These are phyloP conservation scores for Annulohypoxylon stygium DNA, from an alignment of 495 filamentous ascomycete species.

Conservation along the genomic window DNA sequence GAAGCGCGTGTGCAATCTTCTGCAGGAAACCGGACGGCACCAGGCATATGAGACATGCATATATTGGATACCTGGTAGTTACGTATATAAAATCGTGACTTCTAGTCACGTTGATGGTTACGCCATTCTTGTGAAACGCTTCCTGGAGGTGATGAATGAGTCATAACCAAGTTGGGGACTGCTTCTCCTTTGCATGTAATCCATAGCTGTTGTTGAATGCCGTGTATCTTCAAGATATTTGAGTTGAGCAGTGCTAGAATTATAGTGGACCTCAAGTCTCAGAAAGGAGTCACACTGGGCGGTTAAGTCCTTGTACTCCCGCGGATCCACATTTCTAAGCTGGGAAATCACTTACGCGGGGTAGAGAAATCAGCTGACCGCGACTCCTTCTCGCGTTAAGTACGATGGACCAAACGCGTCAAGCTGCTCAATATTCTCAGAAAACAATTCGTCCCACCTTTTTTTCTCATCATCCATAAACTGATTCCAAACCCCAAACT, in stretches of 20 bases:
- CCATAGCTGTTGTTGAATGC: no score
- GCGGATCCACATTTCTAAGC: neutral
- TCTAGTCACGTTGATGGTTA: conserved; percentile 11
- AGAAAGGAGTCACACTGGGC: neutral
- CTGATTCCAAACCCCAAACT: conserved; percentile 20
- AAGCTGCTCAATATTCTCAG: conserved; percentile 16
- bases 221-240: neutral
- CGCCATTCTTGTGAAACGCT: conserved; percentile 4
- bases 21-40: neutral
- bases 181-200: no score
- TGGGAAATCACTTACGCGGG: conserved; percentile 18
- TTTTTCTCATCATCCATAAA: conserved; percentile 9
- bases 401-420: conserved; percentile 42
- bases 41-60: neutral
- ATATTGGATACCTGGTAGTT: no score
- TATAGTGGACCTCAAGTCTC: neutral
- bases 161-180: conserved; percentile 10
- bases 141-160: conserved; percentile 11
- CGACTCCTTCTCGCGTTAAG: conserved; percentile 47
- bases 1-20: conserved; percentile 14
- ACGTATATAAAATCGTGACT: conserved; percentile 15
- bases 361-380: conserved; percentile 39
- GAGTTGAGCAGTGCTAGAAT: neutral
- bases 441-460: conserved; percentile 44
- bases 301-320: neutral